Evolutionary conservation across 1,284 basidiomycete genomes (phyloP).

Genomic region (Heliocybe sulcata): DNA sequence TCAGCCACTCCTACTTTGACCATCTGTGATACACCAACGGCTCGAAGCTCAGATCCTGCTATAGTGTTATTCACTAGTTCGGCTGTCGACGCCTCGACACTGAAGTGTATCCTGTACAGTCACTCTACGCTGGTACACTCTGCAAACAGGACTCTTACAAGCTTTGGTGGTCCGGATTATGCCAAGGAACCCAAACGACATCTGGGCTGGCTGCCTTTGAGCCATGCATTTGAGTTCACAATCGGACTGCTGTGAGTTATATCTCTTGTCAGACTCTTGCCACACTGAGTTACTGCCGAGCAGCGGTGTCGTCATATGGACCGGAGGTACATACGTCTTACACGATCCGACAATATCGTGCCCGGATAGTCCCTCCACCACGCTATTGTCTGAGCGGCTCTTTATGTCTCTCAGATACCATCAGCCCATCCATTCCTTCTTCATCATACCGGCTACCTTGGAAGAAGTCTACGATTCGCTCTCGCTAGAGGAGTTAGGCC

Average conservation of each 20-base stretch:
- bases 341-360: background rate
- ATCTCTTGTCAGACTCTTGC: background rate
- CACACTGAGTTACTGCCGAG: conserved; percentile 3
- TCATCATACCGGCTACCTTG: conserved; percentile 7
- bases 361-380: background rate
- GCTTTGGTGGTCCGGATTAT: conserved; percentile 5
- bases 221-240: conserved; percentile 12
- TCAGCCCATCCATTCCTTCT: conserved; percentile 8
- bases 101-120: conserved; percentile 12
- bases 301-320: background rate
- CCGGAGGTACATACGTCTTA: background rate
- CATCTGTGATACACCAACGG: background rate
- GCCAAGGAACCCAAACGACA: conserved; percentile 8
- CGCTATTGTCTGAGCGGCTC: conserved; percentile 2
- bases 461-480: background rate
- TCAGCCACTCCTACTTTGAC: too few species aligned
- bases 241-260: conserved; percentile 9
- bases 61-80: conserved; percentile 13
- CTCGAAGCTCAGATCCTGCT: conserved; percentile 2
- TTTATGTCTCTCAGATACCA: conserved; percentile 9
- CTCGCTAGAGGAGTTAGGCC: background rate
- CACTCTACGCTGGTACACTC: conserved; percentile 9
- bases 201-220: conserved; percentile 14
- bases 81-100: conserved; percentile 8
- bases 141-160: background rate